Evolutionary conservation across 768 basidiomycete species (phyloP), one percentile per base, ranked within the genome.

Genomic region (Tylopilus rubrobrunneus): DNA sequence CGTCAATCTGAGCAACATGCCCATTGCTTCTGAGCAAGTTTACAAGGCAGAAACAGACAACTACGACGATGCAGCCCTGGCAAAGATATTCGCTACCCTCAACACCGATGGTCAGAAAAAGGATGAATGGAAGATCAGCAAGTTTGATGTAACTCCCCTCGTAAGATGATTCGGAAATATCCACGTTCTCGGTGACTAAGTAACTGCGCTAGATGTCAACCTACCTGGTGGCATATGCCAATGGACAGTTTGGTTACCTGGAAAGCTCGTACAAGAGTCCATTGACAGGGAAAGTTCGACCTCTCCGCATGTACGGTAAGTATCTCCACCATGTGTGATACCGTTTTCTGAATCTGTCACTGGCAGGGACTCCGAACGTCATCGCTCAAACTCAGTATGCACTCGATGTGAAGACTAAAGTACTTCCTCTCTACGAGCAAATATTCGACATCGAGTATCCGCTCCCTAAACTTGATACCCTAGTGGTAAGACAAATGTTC

Each of bases 391-490:
- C 87, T 7, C 79, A 87, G 59, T 92, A 92, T 63, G 88, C 89
- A 14, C 83, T 98, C 40, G 92, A 95, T 60, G 85, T 96, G 60
- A 96, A 89, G 70, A 81, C 79, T 7, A 78, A 76, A 29, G 88
- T 90, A 10, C 73, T 97, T 14, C 93, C 94, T 15, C 67, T 93
- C n/a, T 98, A 95, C 69, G 95, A 98, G 71, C 77, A 87, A 66
- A 80, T 96, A 51, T 98, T 98, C 66, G 86, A 95, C 59, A 85
- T 98, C 58, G 88, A 87, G 53, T 98, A 87, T 68, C 92, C 95
- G 23, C 79, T 98, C 27, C 92, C 93, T 6, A 98, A 98, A 75
- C 79, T 98, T 42, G 96, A 98, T 65, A 95, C 94, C 2, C 78
- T 98, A 14, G 90, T 92, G 52, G 86, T 84, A 67, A 53, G 83